Base-by-base conservation (phyloP, 2,329 filamentous ascomycete genomes). In the Monosporascus sp. region DNA sequence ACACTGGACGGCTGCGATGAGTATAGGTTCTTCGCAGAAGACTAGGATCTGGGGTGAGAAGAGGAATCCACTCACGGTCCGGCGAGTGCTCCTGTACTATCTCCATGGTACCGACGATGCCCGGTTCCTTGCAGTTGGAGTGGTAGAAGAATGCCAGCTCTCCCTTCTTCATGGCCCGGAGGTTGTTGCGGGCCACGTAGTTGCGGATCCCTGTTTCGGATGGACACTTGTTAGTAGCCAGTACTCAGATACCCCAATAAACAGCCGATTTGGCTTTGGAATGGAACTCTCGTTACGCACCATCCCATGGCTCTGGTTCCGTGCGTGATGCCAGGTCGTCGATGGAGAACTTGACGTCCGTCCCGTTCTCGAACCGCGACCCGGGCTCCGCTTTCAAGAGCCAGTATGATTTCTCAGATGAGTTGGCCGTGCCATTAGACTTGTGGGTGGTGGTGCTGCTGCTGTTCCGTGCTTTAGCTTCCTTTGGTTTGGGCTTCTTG, bases 111-210 rank as follows among this genome's bases (percentile, higher is more conserved):
- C 92, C 92, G 1, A 87, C 91, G 48, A 97, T 91, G 2, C 89
- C 93, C 0, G 92, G 91, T 24, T 87, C 82, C 68, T 95, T 96
- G 72, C 89, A 94, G 64, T 94, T 96, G 47, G 89, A 96, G 72
- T 97, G 93, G 68, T 97, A 97, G 74, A 99, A 97, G 74, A 99
- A 97, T 26, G 91, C 92, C 35, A 92, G 78, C 66, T 99, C 94
- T 49, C 92, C 92, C 52, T 86, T 85, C 63, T 89, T 91, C 94
- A 99, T 99, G 8, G 85, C 82, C 31, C 89, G 84, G 73, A 99
- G 86, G 68, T 97, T 91, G 65, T 97, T 97, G 26, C 90, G 84
- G 7, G 93, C 93, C 17, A 64, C 65, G 52, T 70, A 70, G 43
- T 68, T 68, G 48, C 68, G 68, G 52, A 70, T 72, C 9, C 69